Evolutionary conservation across 768 basidiomycete species (phyloP), one percentile per base, ranked within the genome.

Genomic region (Steccherinum ochraceum): DNA sequence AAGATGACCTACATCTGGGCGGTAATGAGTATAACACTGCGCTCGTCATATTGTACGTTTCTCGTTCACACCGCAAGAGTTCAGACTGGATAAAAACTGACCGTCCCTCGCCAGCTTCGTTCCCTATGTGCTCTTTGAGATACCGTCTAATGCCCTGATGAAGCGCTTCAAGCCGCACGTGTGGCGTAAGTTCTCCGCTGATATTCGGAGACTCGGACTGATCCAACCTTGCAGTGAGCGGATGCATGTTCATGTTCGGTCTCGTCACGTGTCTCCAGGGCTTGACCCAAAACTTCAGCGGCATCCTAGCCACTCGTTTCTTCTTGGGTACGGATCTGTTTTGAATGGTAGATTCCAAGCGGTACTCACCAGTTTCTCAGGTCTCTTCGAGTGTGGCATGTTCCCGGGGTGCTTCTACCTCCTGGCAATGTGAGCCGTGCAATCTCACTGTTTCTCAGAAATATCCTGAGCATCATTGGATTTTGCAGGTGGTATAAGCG

Each of bases 261-360:
- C 48, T 72, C 13, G 64, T 68, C 24, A 64, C 66, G 46, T 53
- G 65, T n/a, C 63, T 69, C 20, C 65, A 65, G 49, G 66, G 66
- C 23, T 53, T 65, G 35, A 55, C 67, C 46, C 63, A 65, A 25
- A 65, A 59, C 45, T 62, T 64, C 41, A 61, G 57, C 25, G 72
- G 71, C 1, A 62, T 74, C 48, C 58, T 72, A 21, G 66, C 67
- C 11, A 66, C 67, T 41, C 63, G 73, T 24, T 68, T 74, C 55
- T 66, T 70, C 52, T 58, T 71, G 11, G 72, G 70, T 52, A 52
- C 12, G 48, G 18, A n/a, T 20, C 3, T 30, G n/a, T 13, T 25
- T 7, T 4, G 5, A 19, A 11, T 39, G 4, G 10, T 35, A 21
- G 7, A 23, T 12, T 16, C 11, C 3, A 27, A n/a, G n/a, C n/a